phyloP scores from a whole-genome alignment of 495 filamentous ascomycete genomes.

The Pyronema domesticum region DNA sequence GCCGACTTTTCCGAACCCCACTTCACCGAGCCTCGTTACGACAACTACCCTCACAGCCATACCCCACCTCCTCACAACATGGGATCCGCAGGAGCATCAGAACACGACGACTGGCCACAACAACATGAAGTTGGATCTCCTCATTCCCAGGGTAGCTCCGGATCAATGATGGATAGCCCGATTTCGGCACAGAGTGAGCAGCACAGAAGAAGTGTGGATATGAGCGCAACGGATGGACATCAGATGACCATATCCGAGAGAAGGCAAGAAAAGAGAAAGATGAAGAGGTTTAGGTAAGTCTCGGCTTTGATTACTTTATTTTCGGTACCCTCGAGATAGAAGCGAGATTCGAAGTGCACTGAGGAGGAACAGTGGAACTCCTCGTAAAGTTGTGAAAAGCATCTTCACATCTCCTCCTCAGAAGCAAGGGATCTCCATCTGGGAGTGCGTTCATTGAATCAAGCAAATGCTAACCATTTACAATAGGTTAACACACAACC shows the following conservation, averaged over 20 bases:
- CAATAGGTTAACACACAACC: constrained; percentile 77
- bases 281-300: constrained; percentile 82
- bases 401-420: not conserved
- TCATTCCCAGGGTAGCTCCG: constrained; percentile 17
- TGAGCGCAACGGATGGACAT: constrained; percentile 15
- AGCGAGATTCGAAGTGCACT: constrained; percentile 12
- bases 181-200: constrained; percentile 21
- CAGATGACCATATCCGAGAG: constrained; percentile 34
- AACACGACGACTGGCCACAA: constrained; percentile 20
- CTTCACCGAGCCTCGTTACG: constrained; percentile 11
- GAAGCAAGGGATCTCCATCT: not conserved
- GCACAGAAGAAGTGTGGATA: constrained; percentile 21
- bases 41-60: constrained; percentile 12
- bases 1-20: not conserved
- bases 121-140: constrained; percentile 22
- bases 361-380: not conserved
- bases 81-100: constrained; percentile 7
- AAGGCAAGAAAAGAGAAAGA: constrained; percentile 70
- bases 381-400: too few relatives aligned
- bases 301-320: constrained; percentile 7
- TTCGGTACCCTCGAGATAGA: not conserved
- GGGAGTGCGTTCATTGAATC: not conserved
- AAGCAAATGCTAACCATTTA: not conserved
- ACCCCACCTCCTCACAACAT: constrained; percentile 3
- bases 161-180: constrained; percentile 24